Evolutionary conservation across 2,329 filamentous ascomycete genomes (phyloP).

Genomic region (Hypoxylon sp.): DNA sequence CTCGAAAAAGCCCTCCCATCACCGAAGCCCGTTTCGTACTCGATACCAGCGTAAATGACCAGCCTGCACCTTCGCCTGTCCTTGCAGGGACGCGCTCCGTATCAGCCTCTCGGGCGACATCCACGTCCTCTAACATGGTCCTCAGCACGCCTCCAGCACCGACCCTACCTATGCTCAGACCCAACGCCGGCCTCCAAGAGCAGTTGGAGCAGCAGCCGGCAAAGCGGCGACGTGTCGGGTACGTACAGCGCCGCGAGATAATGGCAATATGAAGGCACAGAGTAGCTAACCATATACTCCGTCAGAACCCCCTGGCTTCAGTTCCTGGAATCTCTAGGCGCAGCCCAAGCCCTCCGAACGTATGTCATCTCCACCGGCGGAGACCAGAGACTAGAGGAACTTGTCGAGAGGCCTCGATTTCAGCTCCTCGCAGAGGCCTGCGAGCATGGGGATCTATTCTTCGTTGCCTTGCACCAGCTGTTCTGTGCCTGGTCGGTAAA

Average conservation of each 20-base stretch:
- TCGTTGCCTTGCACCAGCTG: constrained; percentile 70
- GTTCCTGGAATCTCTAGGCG: constrained; percentile 33
- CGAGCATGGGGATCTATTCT: constrained; percentile 64
- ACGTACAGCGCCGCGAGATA: constrained; percentile 23
- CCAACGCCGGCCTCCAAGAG: constrained; percentile 8
- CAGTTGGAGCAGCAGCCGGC: constrained; percentile 26
- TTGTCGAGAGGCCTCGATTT: constrained; percentile 58
- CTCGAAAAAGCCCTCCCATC: constrained; percentile 33
- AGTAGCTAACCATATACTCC: constrained; percentile 1
- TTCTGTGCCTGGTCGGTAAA: constrained; percentile 64
- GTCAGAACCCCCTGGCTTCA: constrained; percentile 29
- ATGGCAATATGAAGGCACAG: neutral
- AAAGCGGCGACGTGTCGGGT: constrained; percentile 42
- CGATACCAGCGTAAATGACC: constrained; percentile 21
- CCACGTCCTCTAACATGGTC: constrained; percentile 32
- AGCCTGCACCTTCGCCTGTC: constrained; percentile 7
- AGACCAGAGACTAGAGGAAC: constrained; percentile 35
- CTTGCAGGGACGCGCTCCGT: constrained; percentile 16
- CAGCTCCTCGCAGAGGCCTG: constrained; percentile 66
- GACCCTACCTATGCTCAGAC: constrained; percentile 16
- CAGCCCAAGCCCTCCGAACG: constrained; percentile 16
- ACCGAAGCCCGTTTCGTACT: constrained; percentile 43
- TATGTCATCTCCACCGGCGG: constrained; percentile 29
- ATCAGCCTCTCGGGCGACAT: constrained; percentile 14
- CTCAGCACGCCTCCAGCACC: constrained; percentile 41